Base-by-base conservation (phyloP, 495 filamentous ascomycete species). In the Bacidia rubella region DNA sequence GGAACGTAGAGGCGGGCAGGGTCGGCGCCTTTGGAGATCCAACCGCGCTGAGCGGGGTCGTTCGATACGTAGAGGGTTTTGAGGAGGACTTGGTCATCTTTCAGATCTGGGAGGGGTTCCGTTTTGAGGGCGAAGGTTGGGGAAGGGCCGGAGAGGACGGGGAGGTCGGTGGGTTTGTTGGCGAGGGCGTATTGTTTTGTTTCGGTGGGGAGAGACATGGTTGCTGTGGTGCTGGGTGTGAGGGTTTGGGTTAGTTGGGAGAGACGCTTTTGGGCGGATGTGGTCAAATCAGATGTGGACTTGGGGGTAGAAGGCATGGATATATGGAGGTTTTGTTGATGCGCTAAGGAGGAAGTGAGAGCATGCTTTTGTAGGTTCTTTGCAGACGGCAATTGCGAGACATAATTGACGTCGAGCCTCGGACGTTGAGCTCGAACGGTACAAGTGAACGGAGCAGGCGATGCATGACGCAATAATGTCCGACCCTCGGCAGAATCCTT, bases 21-120 rank as follows among this genome's bases (percentile, higher is more conserved):
- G 23, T 66, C 59, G 17, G 66, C 48, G 58, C 58, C 60, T 67
- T 72, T 63, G 57, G 63, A 57, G 48, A 89, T 74, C 83, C 82
- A 85, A 40, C 71, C 71, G 48, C 83, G 71, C 70, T 85, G 82
- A 26, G 80, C 80, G 0, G 83, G 83, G 63, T 88, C 83, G 53
- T 82, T 76, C 43, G 78, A 82, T 51, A 86, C 56, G 62, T 79
- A 83, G 11, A 80, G 66, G 1, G 65, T 62, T 60, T 83, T 75
- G 25, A 85, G 52, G 12, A 85, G 73, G 54, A 81, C 62, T 61
- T 83, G 63, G 42, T 73, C 68, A 55, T 75, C 62, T 25, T 72
- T 62, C 9, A 76, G 65, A 4, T 66, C 51, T 0, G 76, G 68
- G 23, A 78, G 68, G 5, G 70, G 59, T 3, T 63, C 64, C n/a